These are phyloP conservation scores for Scytalidium sp. DNA, from an alignment of 2,329 filamentous ascomycete species.

Conservation along the genomic window DNA sequence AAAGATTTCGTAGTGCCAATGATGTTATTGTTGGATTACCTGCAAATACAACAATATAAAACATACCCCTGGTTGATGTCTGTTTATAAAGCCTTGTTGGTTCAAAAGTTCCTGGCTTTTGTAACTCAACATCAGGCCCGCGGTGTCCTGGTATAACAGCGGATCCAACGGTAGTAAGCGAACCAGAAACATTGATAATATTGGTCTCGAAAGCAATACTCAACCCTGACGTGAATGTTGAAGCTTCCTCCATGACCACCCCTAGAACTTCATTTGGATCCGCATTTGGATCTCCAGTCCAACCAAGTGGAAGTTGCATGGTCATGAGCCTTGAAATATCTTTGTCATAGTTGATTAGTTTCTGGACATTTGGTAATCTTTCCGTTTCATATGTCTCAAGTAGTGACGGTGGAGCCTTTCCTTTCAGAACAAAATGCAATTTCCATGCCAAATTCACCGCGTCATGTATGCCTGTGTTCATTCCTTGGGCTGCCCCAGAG, in stretches of 20 bases:
- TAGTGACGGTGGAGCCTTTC: constrained; percentile 38
- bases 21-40: constrained; percentile 28
- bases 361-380: constrained; percentile 37
- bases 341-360: constrained; percentile 38
- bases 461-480: constrained; percentile 57
- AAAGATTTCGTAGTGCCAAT: constrained; percentile 13
- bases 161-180: constrained; percentile 14
- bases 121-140: constrained; percentile 42
- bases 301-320: constrained; percentile 35
- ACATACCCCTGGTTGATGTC: constrained; percentile 38
- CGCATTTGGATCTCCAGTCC: constrained; percentile 36
- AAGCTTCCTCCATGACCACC: constrained; percentile 54
- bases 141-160: constrained; percentile 36
- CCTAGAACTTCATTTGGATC: constrained; percentile 47
- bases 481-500: constrained; percentile 59
- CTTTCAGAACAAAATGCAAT: constrained; percentile 45
- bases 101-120: constrained; percentile 43
- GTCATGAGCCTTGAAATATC: constrained; percentile 37
- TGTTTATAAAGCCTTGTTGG: constrained; percentile 39
- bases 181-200: constrained; percentile 36
- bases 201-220: constrained; percentile 54
- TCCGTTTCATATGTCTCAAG: constrained; percentile 53
- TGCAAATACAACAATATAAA: constrained; percentile 40
- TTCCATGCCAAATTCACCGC: constrained; percentile 62
- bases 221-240: constrained; percentile 59